A percentile compares a stretch with the other conserved stretches of the same genome.
Evolutionary conservation across 345 rosid species (phyloP).

Genomic region (Stellera chamaejasme): DNA sequence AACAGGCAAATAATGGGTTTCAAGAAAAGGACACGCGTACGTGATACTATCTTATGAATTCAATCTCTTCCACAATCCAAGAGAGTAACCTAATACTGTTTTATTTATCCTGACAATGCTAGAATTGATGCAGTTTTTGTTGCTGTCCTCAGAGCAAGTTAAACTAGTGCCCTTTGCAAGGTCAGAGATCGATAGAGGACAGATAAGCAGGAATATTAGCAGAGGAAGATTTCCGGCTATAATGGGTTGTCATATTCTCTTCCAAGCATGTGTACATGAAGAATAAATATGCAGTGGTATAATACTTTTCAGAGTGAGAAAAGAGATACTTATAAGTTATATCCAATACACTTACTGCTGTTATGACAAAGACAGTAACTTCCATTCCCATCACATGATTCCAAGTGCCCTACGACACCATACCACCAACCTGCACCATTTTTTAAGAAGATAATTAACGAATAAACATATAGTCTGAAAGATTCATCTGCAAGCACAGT

Average conservation of each 20-base stretch:
- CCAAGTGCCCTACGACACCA: conserved; percentile 80
- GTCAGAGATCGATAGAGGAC: neutral
- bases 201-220: conserved; percentile 10
- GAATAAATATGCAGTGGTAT: neutral
- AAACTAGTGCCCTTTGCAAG: neutral
- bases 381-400: conserved; percentile 69
- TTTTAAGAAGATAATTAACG: neutral
- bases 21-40: conserved; percentile 17
- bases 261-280: conserved; percentile 10
- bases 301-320: conserved; percentile 9
- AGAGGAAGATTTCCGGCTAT: conserved; percentile 14
- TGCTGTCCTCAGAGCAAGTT: neutral
- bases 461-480: neutral
- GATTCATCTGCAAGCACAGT: neutral
- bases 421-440: conserved; percentile 90
- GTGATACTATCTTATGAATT: conserved; percentile 13
- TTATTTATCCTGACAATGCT: too few relatives aligned
- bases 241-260: conserved; percentile 11
- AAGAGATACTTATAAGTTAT: neutral
- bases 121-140: neutral
- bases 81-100: neutral
- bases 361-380: conserved; percentile 54
- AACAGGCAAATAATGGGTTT: conserved; percentile 13
- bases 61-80: conserved; percentile 22
- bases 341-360: conserved; percentile 39